Conservation (phyloP, 2,329 filamentous ascomycete genomes). For the Pseudogymnoascus sp. region DNA sequence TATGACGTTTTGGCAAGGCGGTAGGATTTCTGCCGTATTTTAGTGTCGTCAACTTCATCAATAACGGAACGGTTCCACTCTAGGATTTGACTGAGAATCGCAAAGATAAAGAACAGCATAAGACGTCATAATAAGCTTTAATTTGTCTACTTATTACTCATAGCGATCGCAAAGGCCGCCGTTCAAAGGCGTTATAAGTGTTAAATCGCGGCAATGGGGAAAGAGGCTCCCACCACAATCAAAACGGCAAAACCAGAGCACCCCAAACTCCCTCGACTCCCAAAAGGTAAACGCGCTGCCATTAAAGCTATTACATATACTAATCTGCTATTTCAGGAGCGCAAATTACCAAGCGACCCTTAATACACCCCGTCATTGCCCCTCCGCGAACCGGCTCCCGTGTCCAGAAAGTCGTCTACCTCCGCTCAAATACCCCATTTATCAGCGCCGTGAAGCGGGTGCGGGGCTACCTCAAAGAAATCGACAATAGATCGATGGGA, state of each 20-base stretch:
- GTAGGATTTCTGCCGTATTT: conserved; percentile 6
- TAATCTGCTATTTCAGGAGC: conserved; percentile 19
- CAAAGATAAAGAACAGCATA: background rate
- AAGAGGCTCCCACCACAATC: background rate
- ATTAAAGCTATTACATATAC: background rate
- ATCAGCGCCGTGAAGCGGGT: conserved; percentile 27
- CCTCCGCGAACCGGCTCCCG: conserved; percentile 16
- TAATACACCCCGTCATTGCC: conserved; percentile 27
- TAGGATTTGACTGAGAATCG: background rate
- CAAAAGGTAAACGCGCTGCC: conserved; percentile 15
- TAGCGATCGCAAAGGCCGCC: background rate
- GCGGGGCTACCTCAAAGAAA: conserved; percentile 21
- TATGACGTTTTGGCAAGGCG: conserved; percentile 4
- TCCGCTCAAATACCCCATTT: conserved; percentile 25
- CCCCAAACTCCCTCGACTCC: conserved; percentile 20
- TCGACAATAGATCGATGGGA: conserved; percentile 23
- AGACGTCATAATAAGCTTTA: background rate
- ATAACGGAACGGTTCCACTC: conserved; percentile 1
- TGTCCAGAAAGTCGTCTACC: conserved; percentile 25
- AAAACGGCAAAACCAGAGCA: conserved; percentile 16
- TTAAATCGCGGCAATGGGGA: background rate
- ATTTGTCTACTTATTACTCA: background rate
- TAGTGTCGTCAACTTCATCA: background rate
- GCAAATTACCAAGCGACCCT: conserved; percentile 28
- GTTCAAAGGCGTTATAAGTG: background rate